A percentile compares a stretch with the other conserved stretches of the same genome.
Evolutionary conservation across 345 rosid species (phyloP).

Genomic region (Sapria himalayana): DNA sequence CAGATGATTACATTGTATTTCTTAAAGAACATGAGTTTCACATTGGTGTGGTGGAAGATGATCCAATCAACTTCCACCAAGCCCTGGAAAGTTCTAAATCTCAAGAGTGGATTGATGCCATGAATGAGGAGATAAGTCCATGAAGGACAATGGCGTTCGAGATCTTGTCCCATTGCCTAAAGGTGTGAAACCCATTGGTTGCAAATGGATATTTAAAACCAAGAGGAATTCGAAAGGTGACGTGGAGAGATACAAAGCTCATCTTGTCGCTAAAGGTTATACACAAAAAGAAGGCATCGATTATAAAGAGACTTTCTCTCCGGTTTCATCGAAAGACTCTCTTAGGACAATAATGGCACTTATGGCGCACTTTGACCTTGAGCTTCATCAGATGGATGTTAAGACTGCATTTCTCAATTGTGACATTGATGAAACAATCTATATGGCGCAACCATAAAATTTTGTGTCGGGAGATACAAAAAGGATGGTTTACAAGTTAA

Average conservation of each 20-base stretch:
- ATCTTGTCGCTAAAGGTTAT: background rate
- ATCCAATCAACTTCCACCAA: background rate
- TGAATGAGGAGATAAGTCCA: too few species aligned
- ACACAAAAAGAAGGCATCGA: conserved; percentile 8
- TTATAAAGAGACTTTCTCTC: conserved; percentile 7
- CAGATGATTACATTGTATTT: background rate
- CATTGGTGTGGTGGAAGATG: background rate
- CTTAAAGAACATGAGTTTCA: too few species aligned
- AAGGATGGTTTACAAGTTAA: conserved; percentile 1
- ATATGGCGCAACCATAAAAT: background rate
- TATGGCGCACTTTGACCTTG: conserved; percentile 2
- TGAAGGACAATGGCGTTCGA: too few species aligned
- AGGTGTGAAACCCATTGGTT: too few species aligned
- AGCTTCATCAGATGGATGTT: background rate
- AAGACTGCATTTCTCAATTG: conserved; percentile 1
- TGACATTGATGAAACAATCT: background rate
- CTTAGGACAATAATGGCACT: background rate
- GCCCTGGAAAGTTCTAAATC: background rate
- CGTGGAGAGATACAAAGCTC: too few species aligned
- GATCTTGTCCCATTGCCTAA: too few species aligned
- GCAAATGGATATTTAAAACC: too few species aligned
- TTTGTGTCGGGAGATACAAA: too few species aligned
- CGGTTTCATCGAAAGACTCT: conserved; percentile 5
- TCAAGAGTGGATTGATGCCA: too few species aligned
- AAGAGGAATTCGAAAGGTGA: too few species aligned